Base-by-base conservation (phyloP, 257 asterid species). In the Solanum pinnatisectum region DNA sequence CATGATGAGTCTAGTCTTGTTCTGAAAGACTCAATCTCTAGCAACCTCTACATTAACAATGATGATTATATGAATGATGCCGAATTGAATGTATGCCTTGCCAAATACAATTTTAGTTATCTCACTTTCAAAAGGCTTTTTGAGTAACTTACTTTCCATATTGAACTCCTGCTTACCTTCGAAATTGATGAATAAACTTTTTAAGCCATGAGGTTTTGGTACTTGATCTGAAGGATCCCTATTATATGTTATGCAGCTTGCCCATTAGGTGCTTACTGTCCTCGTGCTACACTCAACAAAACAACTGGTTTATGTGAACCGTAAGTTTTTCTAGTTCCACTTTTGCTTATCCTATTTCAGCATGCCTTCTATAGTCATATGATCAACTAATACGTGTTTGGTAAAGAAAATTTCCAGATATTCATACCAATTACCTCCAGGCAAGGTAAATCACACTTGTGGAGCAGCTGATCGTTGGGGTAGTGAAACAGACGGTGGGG, bases 401-500 rank as follows among this genome's bases (percentile, higher is more conserved):
- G 82, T 85, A 88, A 87, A 88, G 91, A 87, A 87, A 83, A 71
- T 88, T 89, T 90, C 88, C 98, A 97, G 99, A 90, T 97, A 95
- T 91, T 88, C 91, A 74, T 97, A 97, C 89, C 97, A 94, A 88
- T 88, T 93, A 83, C 98, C 99, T 73, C 95, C 98, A 88, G 98
- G 99, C 67, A 92, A 90, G 90, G 36, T 89, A 91, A 95, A 96
- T 87, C 99, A 95, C 91, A 78, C 94, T 42, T 97, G 99, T 36
- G 99, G 99, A 90, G 99, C 95, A 90, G 99, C 99, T 44, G 98
- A 95, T 90, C 84, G 88, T 81, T 97, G 99, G 99, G 98, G 98
- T 1, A 94, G 96, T 89, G 96, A 92, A 56, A 46, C 89, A 84
- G 93, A 93, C 63, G 94, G 96, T 42, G 96, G 90, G 78, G 96